These are phyloP conservation scores for Ophioceras dolichostomum DNA, from an alignment of 2,329 filamentous ascomycete species.

Conservation along the genomic window DNA sequence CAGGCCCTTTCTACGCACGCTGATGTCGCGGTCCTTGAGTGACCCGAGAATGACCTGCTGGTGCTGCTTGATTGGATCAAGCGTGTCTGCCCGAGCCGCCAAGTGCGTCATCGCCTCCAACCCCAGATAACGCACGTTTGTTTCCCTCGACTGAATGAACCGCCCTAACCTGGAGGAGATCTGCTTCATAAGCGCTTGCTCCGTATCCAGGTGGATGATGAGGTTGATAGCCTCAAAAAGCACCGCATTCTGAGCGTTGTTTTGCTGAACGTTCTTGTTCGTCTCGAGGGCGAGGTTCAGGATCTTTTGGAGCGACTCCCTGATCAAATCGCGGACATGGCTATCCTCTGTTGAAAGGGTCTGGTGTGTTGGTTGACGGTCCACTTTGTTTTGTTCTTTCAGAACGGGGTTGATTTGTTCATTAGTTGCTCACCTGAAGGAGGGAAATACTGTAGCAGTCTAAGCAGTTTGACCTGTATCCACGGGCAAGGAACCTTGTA, in stretches of 20 bases:
- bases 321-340: constrained; percentile 81
- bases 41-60: constrained; percentile 93
- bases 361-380: not conserved
- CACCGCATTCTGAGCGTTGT: constrained; percentile 96
- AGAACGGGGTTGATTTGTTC: no score
- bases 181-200: constrained; percentile 89
- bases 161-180: constrained; percentile 84
- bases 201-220: constrained; percentile 93
- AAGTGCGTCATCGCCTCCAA: constrained; percentile 97
- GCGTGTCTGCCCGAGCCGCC: constrained; percentile 81
- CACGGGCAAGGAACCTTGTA: constrained; percentile 99
- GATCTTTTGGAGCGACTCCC: constrained; percentile 82
- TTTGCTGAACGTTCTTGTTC: constrained; percentile 97
- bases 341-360: constrained; percentile 57
- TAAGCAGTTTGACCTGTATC: constrained; percentile 90
- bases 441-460: constrained; percentile 89
- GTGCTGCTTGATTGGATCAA: constrained; percentile 96
- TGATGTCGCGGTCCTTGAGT: constrained; percentile 90
- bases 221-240: constrained; percentile 98
- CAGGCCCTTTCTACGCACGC: constrained; percentile 86
- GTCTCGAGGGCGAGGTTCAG: constrained; percentile 84
- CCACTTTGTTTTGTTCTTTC: no score
- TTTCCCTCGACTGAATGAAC: constrained; percentile 94
- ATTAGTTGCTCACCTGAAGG: constrained; percentile 68
- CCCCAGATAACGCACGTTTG: constrained; percentile 91